Conservation (phyloP, 257 asterid species). For the Penstemon newberryi region DNA sequence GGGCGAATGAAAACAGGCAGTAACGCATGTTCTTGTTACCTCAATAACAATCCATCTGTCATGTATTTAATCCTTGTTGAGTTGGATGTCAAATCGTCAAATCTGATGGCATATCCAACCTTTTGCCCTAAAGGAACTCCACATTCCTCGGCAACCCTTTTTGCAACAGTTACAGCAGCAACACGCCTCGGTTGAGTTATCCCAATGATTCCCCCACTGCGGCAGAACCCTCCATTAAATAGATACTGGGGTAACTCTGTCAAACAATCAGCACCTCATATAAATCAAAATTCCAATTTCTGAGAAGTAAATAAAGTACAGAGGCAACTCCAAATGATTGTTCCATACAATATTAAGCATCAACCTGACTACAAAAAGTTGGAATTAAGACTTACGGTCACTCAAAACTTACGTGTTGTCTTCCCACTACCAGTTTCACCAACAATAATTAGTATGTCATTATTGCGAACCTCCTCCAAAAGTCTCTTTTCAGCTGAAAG, state of each 20-base stretch:
- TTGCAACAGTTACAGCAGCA: slow-evolving; percentile 94
- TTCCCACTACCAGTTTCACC: slow-evolving; percentile 99
- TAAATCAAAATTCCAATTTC: slow-evolving; percentile 23
- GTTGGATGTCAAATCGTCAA: slow-evolving; percentile 82
- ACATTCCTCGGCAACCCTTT: slow-evolving; percentile 94
- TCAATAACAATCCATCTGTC: slow-evolving; percentile 93
- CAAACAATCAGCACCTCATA: slow-evolving; percentile 27
- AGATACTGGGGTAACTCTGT: slow-evolving; percentile 94
- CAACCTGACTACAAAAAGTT: neutral
- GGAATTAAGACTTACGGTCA: slow-evolving; percentile 4
- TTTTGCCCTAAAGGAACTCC: slow-evolving; percentile 73
- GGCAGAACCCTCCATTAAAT: slow-evolving; percentile 74
- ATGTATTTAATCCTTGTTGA: slow-evolving; percentile 84
- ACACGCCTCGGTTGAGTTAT: slow-evolving; percentile 98
- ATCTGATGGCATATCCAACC: slow-evolving; percentile 93
- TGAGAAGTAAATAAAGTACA: slow-evolving; percentile 9
- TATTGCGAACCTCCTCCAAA: slow-evolving; percentile 76
- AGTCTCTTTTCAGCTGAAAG: slow-evolving; percentile 71
- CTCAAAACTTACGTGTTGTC: slow-evolving; percentile 82
- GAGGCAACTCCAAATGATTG: slow-evolving; percentile 3
- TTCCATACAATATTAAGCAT: slow-evolving; percentile 7
- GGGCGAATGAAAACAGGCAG: slow-evolving; percentile 17
- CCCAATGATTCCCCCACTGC: slow-evolving; percentile 81
- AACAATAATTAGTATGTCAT: slow-evolving; percentile 79
- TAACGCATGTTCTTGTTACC: slow-evolving; percentile 43